A percentile compares a stretch with the other conserved stretches of the same genome.
phyloP scores from a whole-genome alignment of 148 eudicot genomes.

The Rhododendron simsii region DNA sequence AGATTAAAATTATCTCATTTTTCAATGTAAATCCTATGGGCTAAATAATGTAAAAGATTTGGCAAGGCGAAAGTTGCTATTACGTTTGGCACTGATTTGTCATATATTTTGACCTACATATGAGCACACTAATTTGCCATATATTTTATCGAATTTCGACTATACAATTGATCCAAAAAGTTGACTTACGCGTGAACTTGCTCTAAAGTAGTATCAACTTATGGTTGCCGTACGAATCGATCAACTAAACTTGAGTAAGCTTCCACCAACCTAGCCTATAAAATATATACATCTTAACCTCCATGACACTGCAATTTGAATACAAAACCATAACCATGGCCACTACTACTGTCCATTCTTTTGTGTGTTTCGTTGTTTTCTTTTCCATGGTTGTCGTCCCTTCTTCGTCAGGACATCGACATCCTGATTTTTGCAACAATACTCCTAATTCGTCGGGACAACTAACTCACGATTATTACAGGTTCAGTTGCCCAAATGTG shows the following conservation, averaged over 20 bases:
- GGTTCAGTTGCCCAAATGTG: neutral
- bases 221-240: neutral
- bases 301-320: neutral
- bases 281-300: neutral
- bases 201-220: neutral
- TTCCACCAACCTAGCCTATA: neutral
- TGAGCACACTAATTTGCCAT: too few relatives aligned
- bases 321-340: neutral
- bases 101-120: too few relatives aligned
- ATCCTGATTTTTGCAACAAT: neutral
- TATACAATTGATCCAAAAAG: too few relatives aligned
- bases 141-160: too few relatives aligned
- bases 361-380: neutral
- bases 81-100: too few relatives aligned
- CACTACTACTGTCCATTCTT: neutral
- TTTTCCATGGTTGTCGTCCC: neutral
- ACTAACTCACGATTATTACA: constrained; percentile 8
- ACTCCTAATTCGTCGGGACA: neutral
- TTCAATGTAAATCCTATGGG: too few relatives aligned
- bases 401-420: neutral
- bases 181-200: neutral
- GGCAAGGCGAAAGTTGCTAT: too few relatives aligned
- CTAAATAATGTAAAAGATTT: too few relatives aligned
- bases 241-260: neutral
- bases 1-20: too few relatives aligned